Conservation (phyloP, 2,329 filamentous ascomycete species). For the Elsinoe ampelina region DNA sequence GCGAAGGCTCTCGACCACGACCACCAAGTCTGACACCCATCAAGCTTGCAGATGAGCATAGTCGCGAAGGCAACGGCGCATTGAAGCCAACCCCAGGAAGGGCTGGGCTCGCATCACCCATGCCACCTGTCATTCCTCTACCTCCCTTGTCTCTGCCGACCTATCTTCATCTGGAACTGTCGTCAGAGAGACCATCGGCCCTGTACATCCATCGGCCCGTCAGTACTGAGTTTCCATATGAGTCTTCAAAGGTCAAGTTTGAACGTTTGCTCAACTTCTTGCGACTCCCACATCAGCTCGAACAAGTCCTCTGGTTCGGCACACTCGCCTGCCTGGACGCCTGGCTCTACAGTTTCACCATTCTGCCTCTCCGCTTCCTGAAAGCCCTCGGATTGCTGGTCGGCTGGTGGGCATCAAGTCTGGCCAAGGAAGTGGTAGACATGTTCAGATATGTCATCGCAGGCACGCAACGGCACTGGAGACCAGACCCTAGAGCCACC, state of each 20-base stretch:
- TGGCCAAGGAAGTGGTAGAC: slow-evolving; percentile 63
- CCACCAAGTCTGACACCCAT: slow-evolving; percentile 25
- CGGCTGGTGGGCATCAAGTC: slow-evolving; percentile 66
- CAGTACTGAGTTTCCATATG: slow-evolving; percentile 62
- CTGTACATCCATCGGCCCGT: slow-evolving; percentile 53
- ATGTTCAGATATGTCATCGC: slow-evolving; percentile 68
- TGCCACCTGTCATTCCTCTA: slow-evolving; percentile 47
- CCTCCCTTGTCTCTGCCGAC: slow-evolving; percentile 56
- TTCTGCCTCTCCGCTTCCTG: slow-evolving; percentile 78
- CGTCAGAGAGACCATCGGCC: slow-evolving; percentile 50
- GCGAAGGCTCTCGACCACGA: slow-evolving; percentile 13
- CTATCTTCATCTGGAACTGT: slow-evolving; percentile 56
- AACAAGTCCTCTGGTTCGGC: slow-evolving; percentile 79
- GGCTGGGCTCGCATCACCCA: slow-evolving; percentile 33
- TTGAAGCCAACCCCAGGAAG: slow-evolving; percentile 27
- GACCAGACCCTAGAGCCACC: slow-evolving; percentile 21
- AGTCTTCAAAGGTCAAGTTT: slow-evolving; percentile 85
- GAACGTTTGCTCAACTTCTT: slow-evolving; percentile 86
- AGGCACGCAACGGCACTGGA: slow-evolving; percentile 72
- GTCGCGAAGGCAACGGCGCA: slow-evolving; percentile 3
- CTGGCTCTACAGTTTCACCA: slow-evolving; percentile 95
- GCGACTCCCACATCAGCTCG: slow-evolving; percentile 68
- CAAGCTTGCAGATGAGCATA: slow-evolving; percentile 26
- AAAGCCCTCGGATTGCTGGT: slow-evolving; percentile 68
- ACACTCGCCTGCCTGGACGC: slow-evolving; percentile 85